A percentile compares a stretch with the other conserved stretches of the same genome.
Conservation (phyloP, 768 basidiomycete species). For the Boletus rufocinnamomeus region DNA sequence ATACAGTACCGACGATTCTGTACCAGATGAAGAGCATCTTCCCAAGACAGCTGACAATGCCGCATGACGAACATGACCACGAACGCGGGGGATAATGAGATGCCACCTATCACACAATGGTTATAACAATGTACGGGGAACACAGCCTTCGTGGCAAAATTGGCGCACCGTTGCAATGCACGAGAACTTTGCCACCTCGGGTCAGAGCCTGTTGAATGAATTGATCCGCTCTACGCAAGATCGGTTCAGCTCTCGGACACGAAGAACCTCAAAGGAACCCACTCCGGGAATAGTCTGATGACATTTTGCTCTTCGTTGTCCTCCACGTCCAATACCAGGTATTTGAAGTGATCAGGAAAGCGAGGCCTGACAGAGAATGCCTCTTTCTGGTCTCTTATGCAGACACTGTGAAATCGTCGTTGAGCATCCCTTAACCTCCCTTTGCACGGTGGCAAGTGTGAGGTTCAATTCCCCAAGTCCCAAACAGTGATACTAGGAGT, state of each 20-base stretch:
- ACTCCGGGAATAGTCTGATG: slow-evolving; percentile 88
- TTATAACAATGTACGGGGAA: not conserved
- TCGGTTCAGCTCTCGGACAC: not conserved
- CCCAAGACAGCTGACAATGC: slow-evolving; percentile 77
- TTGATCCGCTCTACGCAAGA: slow-evolving; percentile 57
- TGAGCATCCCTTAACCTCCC: not conserved
- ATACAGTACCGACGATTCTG: slow-evolving; percentile 94
- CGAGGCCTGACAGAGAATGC: slow-evolving; percentile 87
- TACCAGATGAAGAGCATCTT: slow-evolving; percentile 85
- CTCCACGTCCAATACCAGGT: slow-evolving; percentile 82
- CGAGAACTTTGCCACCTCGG: slow-evolving; percentile 72
- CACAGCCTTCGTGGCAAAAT: not conserved
- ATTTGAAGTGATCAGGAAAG: slow-evolving; percentile 76
- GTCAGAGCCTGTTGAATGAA: slow-evolving; percentile 70
- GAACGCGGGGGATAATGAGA: slow-evolving; percentile 84
- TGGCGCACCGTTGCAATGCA: slow-evolving; percentile 81
- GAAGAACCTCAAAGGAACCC: slow-evolving; percentile 24
- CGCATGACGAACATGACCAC: slow-evolving; percentile 96
- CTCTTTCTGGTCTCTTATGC: slow-evolving; percentile 87
- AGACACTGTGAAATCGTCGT: slow-evolving; percentile 53
- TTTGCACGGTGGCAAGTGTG: not conserved
- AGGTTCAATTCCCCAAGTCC: not conserved
- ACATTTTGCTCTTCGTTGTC: slow-evolving; percentile 96
- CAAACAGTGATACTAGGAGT: not conserved
- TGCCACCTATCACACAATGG: slow-evolving; percentile 58